phyloP scores from a whole-genome alignment of 2,329 filamentous ascomycete species.

The Xylariales sp. region DNA sequence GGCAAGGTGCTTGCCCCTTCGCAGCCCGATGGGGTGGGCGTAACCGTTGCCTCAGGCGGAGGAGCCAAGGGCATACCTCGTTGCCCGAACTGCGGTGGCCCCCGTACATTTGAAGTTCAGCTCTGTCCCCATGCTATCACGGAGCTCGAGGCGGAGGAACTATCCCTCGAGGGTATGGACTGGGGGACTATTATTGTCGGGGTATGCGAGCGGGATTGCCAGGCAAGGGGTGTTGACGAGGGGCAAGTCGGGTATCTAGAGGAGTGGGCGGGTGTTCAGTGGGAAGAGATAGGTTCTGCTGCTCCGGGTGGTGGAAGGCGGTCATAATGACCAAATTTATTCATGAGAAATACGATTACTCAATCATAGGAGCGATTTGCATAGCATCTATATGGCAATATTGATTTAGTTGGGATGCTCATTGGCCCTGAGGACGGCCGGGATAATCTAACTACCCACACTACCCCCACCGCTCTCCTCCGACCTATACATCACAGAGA shows the following conservation, averaged over 20 bases:
- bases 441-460: too few relatives aligned
- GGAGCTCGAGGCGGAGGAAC: conserved; percentile 83
- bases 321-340: background rate
- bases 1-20: conserved; percentile 68
- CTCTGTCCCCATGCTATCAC: conserved; percentile 90
- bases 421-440: background rate
- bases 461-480: too few relatives aligned
- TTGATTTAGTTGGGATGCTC: background rate
- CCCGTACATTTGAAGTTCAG: conserved; percentile 90
- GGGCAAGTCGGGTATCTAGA: conserved; percentile 83
- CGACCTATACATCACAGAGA: too few relatives aligned
- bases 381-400: background rate
- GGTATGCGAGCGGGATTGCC: conserved; percentile 85
- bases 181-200: conserved; percentile 94
- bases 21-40: conserved; percentile 34
- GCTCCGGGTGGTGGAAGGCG: conserved; percentile 28
- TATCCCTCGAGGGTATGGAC: conserved; percentile 85
- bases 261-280: conserved; percentile 98
- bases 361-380: background rate
- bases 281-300: conserved; percentile 76
- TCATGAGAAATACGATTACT: background rate
- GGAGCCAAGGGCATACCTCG: conserved; percentile 69
- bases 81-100: conserved; percentile 79
- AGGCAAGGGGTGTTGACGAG: conserved; percentile 65
- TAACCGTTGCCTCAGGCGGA: conserved; percentile 43